Evolutionary conservation across 2,329 filamentous ascomycete species (phyloP).

Genomic region (Sphaerulina populicola): DNA sequence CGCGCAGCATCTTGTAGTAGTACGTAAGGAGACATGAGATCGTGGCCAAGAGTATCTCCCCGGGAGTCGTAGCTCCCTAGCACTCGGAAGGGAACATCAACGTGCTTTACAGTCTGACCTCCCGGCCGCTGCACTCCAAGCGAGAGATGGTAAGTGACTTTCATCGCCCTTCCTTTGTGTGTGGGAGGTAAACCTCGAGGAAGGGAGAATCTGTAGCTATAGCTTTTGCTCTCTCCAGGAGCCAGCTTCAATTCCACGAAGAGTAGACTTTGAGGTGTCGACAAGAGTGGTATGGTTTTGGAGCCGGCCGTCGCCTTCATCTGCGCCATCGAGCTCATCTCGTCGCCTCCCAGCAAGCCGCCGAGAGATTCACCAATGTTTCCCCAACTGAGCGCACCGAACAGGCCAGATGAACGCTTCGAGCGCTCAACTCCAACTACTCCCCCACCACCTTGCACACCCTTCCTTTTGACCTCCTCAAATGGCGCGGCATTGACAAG

Average conservation of each 20-base stretch:
- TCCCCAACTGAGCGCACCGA: slow-evolving; percentile 80
- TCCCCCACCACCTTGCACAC: slow-evolving; percentile 73
- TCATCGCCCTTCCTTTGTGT: slow-evolving; percentile 85
- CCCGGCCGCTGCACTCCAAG: slow-evolving; percentile 85
- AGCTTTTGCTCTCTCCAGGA: slow-evolving; percentile 81
- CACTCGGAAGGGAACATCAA: slow-evolving; percentile 86
- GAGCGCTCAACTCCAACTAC: slow-evolving; percentile 70
- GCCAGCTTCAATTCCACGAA: slow-evolving; percentile 86
- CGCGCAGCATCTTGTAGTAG: slow-evolving; percentile 74
- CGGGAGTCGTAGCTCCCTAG: slow-evolving; percentile 85
- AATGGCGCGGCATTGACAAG: slow-evolving; percentile 83
- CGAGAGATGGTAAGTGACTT: slow-evolving; percentile 82
- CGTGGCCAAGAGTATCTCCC: slow-evolving; percentile 83
- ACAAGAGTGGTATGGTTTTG: slow-evolving; percentile 81
- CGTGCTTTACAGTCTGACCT: slow-evolving; percentile 73
- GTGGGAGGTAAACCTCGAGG: slow-evolving; percentile 84
- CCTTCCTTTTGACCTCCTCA: slow-evolving; percentile 92
- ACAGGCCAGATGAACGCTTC: slow-evolving; percentile 68
- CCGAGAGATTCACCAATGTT: slow-evolving; percentile 80
- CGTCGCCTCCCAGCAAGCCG: slow-evolving; percentile 74
- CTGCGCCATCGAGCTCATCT: slow-evolving; percentile 88
- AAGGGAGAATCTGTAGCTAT: slow-evolving; percentile 76
- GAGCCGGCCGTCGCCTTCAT: slow-evolving; percentile 84
- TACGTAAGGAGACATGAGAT: slow-evolving; percentile 90
- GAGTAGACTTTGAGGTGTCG: slow-evolving; percentile 86